phyloP scores from a whole-genome alignment of 495 filamentous ascomycete genomes.

The Daldinia concentrica region DNA sequence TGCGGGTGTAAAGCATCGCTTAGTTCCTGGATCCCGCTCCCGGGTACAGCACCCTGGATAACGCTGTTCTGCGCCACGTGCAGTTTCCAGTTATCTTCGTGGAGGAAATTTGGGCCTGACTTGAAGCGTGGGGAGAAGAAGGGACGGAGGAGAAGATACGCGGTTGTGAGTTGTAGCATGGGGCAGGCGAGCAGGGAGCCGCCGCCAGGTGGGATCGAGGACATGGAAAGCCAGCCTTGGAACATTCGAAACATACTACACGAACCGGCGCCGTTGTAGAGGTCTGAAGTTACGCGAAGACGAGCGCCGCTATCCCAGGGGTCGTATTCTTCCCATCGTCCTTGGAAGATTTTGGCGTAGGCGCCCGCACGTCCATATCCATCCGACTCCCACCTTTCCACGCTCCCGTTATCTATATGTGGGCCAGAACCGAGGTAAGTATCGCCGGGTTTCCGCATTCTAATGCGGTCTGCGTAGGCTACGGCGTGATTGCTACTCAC shows the following conservation, averaged over 20 bases:
- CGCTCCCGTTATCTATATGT: conserved; percentile 81
- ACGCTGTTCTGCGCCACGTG: conserved; percentile 55
- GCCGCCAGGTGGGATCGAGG: conserved; percentile 68
- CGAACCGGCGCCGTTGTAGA: conserved; percentile 83
- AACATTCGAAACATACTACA: conserved; percentile 90
- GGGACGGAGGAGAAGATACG: conserved; percentile 84
- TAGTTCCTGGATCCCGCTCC: conserved; percentile 74
- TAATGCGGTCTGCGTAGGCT: conserved; percentile 80
- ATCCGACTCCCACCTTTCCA: conserved; percentile 88
- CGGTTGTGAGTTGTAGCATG: conserved; percentile 76
- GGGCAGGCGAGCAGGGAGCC: conserved; percentile 82
- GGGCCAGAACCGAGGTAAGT: conserved; percentile 74
- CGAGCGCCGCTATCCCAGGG: conserved; percentile 81
- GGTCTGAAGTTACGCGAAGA: conserved; percentile 72
- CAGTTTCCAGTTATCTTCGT: conserved; percentile 48
- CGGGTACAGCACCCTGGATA: conserved; percentile 81
- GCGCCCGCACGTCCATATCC: conserved; percentile 75
- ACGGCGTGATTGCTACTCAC: conserved; percentile 70
- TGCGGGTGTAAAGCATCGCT: conserved; percentile 77
- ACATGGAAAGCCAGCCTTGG: conserved; percentile 84
- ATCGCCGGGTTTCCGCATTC: conserved; percentile 72
- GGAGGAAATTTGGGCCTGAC: conserved; percentile 37
- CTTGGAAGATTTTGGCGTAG: conserved; percentile 75
- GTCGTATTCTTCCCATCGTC: conserved; percentile 83
- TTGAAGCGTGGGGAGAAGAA: conserved; percentile 71